phyloP scores from a whole-genome alignment of 2,329 filamentous ascomycete genomes.

The Pseudogymnoascus sp. region DNA sequence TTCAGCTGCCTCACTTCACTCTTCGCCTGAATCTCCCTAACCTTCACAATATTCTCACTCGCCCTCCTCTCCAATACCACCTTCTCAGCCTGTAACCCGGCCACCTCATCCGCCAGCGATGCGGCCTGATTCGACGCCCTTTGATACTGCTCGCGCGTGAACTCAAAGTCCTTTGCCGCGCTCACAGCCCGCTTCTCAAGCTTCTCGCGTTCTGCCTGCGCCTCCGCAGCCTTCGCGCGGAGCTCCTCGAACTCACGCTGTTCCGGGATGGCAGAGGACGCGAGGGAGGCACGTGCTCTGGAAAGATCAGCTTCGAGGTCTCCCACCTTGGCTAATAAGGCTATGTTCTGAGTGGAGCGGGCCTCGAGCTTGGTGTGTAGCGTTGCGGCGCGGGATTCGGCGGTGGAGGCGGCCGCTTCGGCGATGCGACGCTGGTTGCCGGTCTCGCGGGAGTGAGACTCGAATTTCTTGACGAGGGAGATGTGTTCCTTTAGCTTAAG shows the following conservation, averaged over 20 bases:
- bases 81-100: conserved; percentile 15
- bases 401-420: conserved; percentile 32
- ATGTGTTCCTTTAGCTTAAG: conserved; percentile 39
- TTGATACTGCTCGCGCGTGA: conserved; percentile 24
- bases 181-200: conserved; percentile 17
- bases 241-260: conserved; percentile 34
- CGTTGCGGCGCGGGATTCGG: conserved; percentile 11
- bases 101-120: conserved; percentile 17
- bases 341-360: conserved; percentile 16
- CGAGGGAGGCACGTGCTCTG: conserved; percentile 14
- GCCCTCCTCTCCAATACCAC: conserved; percentile 18
- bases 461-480: conserved; percentile 37
- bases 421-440: conserved; percentile 43
- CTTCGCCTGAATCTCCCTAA: conserved; percentile 23
- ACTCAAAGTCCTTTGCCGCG: conserved; percentile 23
- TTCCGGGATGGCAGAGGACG: conserved; percentile 31
- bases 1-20: conserved; percentile 17
- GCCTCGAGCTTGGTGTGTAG: conserved; percentile 19
- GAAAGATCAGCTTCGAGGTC: conserved; percentile 23
- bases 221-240: background rate
- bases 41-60: conserved; percentile 20
- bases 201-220: conserved; percentile 18
- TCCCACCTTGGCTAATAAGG: conserved; percentile 22
- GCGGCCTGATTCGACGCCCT: conserved; percentile 19
- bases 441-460: conserved; percentile 41